These are phyloP conservation scores for Cryptosporidium meleagridis DNA, from an alignment of 169 alveolate species.

Conservation along the genomic window DNA sequence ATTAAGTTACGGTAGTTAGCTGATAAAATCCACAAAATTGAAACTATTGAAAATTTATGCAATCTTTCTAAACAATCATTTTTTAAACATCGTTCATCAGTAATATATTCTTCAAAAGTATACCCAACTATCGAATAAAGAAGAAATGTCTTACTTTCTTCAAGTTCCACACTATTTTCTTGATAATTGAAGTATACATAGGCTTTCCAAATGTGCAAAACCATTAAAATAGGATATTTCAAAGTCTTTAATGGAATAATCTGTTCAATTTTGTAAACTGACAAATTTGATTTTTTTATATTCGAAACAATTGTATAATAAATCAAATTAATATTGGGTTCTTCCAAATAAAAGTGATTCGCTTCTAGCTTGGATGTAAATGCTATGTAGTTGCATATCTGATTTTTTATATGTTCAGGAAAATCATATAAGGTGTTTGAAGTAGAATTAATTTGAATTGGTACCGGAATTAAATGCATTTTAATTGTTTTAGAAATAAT, in stretches of 20 bases:
- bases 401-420: neutral
- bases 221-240: conserved; percentile 1
- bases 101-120: neutral
- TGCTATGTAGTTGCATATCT: conserved; percentile 5
- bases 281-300: neutral
- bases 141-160: neutral
- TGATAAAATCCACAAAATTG: conserved; percentile 18
- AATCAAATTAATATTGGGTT: neutral
- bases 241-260: neutral
- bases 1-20: neutral
- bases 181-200: neutral
- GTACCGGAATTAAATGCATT: neutral
- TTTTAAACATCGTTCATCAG: neutral
- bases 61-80: neutral
- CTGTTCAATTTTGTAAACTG: neutral
- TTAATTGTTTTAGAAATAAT: neutral
- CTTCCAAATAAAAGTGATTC: neutral
- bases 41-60: neutral
- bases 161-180: neutral
- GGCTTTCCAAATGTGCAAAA: neutral
- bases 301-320: neutral
- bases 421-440: neutral
- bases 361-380: neutral
- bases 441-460: neutral
- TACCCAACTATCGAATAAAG: neutral